These are phyloP conservation scores for Cryptococcus wingfieldii DNA, from an alignment of 1,284 basidiomycete species.

Conservation along the genomic window DNA sequence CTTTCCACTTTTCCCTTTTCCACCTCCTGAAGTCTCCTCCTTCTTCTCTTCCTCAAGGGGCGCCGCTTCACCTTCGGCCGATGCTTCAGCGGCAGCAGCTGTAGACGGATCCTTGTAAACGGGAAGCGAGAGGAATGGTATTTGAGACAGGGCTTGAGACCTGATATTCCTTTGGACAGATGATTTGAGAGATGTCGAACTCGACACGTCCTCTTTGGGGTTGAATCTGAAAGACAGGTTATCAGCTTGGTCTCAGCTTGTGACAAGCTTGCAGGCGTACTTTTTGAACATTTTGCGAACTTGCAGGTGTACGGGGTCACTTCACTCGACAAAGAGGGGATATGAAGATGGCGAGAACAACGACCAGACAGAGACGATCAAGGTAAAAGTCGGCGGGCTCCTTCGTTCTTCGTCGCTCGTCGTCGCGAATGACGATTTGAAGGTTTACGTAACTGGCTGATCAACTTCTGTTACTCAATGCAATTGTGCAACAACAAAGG, in stretches of 20 bases:
- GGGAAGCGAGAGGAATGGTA: constrained; percentile 59
- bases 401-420: no score
- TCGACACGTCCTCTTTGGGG: constrained; percentile 79
- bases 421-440: no score
- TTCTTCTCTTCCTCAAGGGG: constrained; percentile 14
- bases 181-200: constrained; percentile 91
- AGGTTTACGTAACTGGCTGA: no score
- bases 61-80: neutral
- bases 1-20: constrained; percentile 33
- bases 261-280: neutral
- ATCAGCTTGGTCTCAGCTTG: neutral
- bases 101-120: constrained; percentile 28
- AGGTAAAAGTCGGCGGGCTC: no score
- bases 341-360: no score
- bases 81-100: constrained; percentile 3
- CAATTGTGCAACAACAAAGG: no score
- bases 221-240: constrained; percentile 59
- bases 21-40: constrained; percentile 9
- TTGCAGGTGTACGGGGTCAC: no score
- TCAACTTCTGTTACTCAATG: no score
- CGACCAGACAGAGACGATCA: no score
- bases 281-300: neutral
- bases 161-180: constrained; percentile 90
- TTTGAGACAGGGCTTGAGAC: constrained; percentile 71
- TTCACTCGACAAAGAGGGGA: no score